These are phyloP conservation scores for Obelidium mucronatum DNA, from an alignment of 192 early-diverging fungal species.

Conservation along the genomic window DNA sequence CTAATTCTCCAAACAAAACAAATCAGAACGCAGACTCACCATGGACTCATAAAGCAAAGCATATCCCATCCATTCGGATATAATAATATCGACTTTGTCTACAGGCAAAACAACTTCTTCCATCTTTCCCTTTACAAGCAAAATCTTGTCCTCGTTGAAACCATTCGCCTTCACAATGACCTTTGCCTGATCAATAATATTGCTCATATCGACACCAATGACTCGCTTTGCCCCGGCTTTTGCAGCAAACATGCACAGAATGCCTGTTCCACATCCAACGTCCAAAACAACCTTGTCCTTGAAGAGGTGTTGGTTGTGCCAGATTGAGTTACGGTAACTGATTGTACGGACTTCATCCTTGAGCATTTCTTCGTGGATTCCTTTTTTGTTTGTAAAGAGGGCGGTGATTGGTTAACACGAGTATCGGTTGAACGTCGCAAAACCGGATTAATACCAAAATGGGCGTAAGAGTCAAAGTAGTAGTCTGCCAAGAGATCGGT, in stretches of 20 bases:
- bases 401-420: not conserved
- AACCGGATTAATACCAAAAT: constrained; percentile 72
- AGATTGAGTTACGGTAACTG: constrained; percentile 92
- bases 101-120: constrained; percentile 95
- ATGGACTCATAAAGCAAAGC: constrained; percentile 98
- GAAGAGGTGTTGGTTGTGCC: constrained; percentile 96
- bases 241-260: constrained; percentile 99
- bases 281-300: constrained; percentile 97
- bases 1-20: not conserved
- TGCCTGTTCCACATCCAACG: constrained; percentile 99
- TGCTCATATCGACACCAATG: constrained; percentile 96
- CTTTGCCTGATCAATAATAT: constrained; percentile 96
- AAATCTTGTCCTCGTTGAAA: constrained; percentile 79
- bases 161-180: constrained; percentile 95
- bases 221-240: constrained; percentile 95
- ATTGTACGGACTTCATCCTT: constrained; percentile 97
- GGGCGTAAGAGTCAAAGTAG: constrained; percentile 99
- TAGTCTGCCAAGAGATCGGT: constrained; percentile 52
- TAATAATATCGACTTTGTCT: constrained; percentile 97
- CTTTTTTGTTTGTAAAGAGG: constrained; percentile 37
- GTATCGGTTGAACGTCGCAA: constrained; percentile 23
- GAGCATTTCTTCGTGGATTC: constrained; percentile 96
- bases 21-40: constrained; percentile 42
- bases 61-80: constrained; percentile 99
- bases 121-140: constrained; percentile 95